These are phyloP conservation scores for Russula griseocarnosa DNA, from an alignment of 768 basidiomycete genomes.

Conservation along the genomic window DNA sequence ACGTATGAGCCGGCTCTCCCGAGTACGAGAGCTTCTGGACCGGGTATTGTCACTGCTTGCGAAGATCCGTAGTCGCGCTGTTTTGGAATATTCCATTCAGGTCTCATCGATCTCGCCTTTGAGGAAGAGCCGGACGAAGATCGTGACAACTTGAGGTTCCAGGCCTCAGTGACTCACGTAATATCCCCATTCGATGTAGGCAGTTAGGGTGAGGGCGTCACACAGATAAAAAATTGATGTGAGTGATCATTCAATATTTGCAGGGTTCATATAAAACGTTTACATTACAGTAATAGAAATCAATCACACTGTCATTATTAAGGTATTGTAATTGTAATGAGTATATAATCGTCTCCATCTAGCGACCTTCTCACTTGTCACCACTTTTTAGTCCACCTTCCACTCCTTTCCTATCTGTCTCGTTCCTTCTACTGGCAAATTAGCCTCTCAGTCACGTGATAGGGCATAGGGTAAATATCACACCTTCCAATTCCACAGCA, in stretches of 20 bases:
- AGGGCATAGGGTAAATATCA: neutral
- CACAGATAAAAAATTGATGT: neutral
- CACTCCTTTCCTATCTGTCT: neutral
- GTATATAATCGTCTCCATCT: neutral
- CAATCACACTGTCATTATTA: neutral
- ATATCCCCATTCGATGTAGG: neutral
- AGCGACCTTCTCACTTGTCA: neutral
- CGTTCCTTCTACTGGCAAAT: neutral
- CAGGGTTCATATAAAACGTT: neutral
- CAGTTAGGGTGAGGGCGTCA: neutral
- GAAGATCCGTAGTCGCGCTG: neutral
- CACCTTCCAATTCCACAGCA: conserved; percentile 48
- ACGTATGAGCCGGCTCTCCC: neutral
- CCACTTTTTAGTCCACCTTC: neutral
- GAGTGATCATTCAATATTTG: neutral
- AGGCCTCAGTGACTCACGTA: neutral
- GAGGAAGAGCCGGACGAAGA: neutral
- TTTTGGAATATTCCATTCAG: neutral
- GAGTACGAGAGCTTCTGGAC: neutral
- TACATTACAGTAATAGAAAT: neutral
- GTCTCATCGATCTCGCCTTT: neutral
- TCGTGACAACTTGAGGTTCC: neutral
- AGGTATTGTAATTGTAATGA: conserved; percentile 5
- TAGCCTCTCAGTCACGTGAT: neutral
- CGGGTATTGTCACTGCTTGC: neutral